phyloP scores from a whole-genome alignment of 768 basidiomycete species.

The Sistotremastrum niveocremeum region DNA sequence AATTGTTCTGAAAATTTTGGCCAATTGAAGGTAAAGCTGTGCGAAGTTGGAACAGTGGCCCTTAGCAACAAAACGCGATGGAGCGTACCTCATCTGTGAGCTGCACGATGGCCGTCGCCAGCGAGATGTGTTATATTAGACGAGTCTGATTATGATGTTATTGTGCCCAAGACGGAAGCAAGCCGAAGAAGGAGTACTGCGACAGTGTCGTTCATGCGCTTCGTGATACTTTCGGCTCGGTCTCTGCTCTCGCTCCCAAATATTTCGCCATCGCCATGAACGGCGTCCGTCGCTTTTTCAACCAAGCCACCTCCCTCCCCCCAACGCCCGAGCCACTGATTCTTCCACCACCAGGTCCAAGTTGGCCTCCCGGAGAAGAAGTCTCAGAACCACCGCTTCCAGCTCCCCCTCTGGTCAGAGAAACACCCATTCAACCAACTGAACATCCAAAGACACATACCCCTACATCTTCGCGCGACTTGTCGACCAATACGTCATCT shows the following conservation, averaged over 20 bases:
- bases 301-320: constrained; percentile 21
- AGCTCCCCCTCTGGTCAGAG: constrained; percentile 7
- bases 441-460: no score
- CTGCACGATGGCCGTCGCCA: not conserved
- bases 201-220: no score
- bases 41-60: constrained; percentile 14
- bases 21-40: constrained; percentile 93
- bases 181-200: not conserved
- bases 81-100: constrained; percentile 1
- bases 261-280: constrained; percentile 34
- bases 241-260: not conserved
- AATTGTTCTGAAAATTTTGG: constrained; percentile 95
- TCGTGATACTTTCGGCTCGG: not conserved
- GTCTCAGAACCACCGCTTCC: constrained; percentile 12
- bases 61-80: not conserved
- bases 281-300: constrained; percentile 56
- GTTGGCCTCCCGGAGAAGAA: no score
- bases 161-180: not conserved
- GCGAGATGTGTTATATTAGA: not conserved
- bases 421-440: no score
- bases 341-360: not conserved
- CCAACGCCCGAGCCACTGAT: constrained; percentile 3
- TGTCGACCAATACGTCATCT: no score
- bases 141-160: not conserved
- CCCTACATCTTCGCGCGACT: no score